phyloP scores from a whole-genome alignment of 1,284 basidiomycete species.

The Clitocybe nebularis region DNA sequence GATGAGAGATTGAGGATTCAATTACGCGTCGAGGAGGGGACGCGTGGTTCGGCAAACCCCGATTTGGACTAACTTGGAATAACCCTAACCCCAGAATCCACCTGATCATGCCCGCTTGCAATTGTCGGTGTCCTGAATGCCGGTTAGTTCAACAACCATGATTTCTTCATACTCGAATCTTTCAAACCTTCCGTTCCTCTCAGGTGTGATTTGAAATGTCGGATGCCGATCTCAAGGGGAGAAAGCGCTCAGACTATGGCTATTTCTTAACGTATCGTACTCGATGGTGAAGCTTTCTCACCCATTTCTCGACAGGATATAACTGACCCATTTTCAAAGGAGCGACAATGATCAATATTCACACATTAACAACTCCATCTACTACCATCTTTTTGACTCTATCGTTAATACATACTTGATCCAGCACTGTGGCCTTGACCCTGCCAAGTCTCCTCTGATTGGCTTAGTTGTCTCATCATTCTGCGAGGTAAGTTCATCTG shows the following conservation, averaged over 20 bases:
- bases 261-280: conserved; percentile 63
- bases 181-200: neutral
- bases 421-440: conserved; percentile 48
- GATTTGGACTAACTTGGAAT: conserved; percentile 6
- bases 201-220: conserved; percentile 12
- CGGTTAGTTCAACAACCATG: neutral
- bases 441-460: conserved; percentile 48
- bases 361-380: conserved; percentile 76
- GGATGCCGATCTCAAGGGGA: conserved; percentile 27
- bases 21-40: conserved; percentile 18
- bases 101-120: neutral
- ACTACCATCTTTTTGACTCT: conserved; percentile 76
- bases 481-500: conserved; percentile 43
- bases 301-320: no score
- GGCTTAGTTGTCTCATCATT: conserved; percentile 72
- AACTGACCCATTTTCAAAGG: conserved; percentile 34
- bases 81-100: conserved; percentile 16
- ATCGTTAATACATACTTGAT: conserved; percentile 73
- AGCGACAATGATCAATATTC: conserved; percentile 80
- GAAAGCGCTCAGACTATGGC: conserved; percentile 48
- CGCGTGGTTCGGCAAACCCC: conserved; percentile 19
- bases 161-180: conserved; percentile 4
- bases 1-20: conserved; percentile 10
- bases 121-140: neutral
- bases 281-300: conserved; percentile 52